Conservation (phyloP, 306 rosid genomes). For the Canavalia gladiata region DNA sequence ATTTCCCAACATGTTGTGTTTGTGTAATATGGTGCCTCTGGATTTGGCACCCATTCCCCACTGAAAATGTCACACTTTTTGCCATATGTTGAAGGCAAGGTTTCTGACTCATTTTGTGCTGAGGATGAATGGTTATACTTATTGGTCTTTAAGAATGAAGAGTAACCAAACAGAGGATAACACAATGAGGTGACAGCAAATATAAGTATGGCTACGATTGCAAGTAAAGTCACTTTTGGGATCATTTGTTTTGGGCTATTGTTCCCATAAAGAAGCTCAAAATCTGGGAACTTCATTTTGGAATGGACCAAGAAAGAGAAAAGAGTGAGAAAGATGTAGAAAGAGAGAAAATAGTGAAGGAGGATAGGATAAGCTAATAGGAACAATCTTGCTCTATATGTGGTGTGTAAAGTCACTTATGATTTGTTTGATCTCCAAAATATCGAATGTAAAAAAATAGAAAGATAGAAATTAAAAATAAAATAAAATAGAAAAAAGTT, state of each 20-base stretch:
- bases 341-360: background rate
- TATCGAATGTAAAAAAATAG: too few relatives aligned
- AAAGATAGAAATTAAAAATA: too few relatives aligned
- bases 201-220: conserved; percentile 51
- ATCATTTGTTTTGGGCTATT: conserved; percentile 46
- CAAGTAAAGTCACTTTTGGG: conserved; percentile 53
- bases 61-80: conserved; percentile 65
- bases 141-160: conserved; percentile 39
- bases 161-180: conserved; percentile 51
- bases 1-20: conserved; percentile 72
- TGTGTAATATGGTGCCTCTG: conserved; percentile 70
- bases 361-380: background rate
- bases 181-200: conserved; percentile 59
- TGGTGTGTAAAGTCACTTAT: background rate
- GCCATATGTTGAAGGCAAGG: conserved; percentile 37
- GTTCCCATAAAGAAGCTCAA: conserved; percentile 55
- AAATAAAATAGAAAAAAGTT: too few relatives aligned
- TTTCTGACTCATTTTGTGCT: conserved; percentile 5
- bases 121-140: background rate
- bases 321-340: background rate
- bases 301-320: conserved; percentile 14
- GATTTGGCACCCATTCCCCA: conserved; percentile 79
- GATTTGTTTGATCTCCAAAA: background rate
- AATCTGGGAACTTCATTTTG: conserved; percentile 61
- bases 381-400: background rate